Base-by-base conservation (phyloP, 2,329 filamentous ascomycete genomes). In the Neoscytalidium dimidiatum region DNA sequence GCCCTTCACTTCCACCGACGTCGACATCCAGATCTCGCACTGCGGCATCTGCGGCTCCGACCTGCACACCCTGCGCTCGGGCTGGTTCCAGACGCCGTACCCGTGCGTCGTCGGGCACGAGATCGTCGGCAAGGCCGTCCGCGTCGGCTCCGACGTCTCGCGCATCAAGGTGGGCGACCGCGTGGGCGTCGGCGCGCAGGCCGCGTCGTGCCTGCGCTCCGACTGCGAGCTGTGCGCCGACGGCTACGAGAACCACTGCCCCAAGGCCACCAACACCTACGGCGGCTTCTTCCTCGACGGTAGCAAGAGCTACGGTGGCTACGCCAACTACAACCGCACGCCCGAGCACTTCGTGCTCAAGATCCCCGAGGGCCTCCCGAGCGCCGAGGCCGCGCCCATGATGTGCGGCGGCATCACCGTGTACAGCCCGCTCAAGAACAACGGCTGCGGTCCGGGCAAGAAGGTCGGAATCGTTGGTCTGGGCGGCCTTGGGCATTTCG, bases 391-490 rank as follows among this genome's bases (percentile, higher is more conserved):
- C 1, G 85, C 90, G 1, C 91, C 91, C 1, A 87, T 94, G 81
- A 82, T 94, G 29, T 94, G 92, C 72, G 92, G 88, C 1, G 91
- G 92, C 1, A 83, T 94, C 62, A 95, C 92, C 0, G 85, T 89
- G 0, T 95, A 86, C 73, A 85, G 85, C 4, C 91, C 92, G 0
- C 78, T 95, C n/a, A 84, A 84, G 58, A 84, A 88, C 28, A 87
- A 90, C 38, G 87, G 86, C 1, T 84, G 86, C 38, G 91, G 91
- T 0, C 88, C 89, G 0, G 91, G 90, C 3, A 91, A 90, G 75
- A 82, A 78, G 3, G 89, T 94, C 0, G 91, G 87, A 0, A 85
- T 94, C 62, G 81, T 92, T 11, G 90, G 91, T 4, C 81, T 94
- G 13, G 91, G 91, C 8, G 90, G 91, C 0, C 77, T 93, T 0